A percentile compares a stretch with the other conserved stretches of the same genome.
Conservation (phyloP, 2,329 filamentous ascomycete species). For the Neophaeococcomyces aloes region DNA sequence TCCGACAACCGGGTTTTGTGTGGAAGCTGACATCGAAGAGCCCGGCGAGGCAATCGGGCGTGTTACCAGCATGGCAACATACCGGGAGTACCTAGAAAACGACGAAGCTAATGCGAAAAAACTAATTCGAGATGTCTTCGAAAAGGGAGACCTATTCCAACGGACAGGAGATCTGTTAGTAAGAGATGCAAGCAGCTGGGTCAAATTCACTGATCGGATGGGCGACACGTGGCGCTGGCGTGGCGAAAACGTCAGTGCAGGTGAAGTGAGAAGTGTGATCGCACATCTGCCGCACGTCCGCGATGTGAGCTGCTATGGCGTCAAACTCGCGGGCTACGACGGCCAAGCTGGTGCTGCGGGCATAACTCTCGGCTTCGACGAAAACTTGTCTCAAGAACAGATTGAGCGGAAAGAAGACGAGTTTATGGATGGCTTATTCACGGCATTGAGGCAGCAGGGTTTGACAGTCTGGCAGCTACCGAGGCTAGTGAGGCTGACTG, state of each 20-base stretch:
- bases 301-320: slow-evolving; percentile 77
- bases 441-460: slow-evolving; percentile 33
- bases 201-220: slow-evolving; percentile 63
- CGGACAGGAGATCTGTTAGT: slow-evolving; percentile 69
- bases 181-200: slow-evolving; percentile 58
- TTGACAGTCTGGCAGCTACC: slow-evolving; percentile 39
- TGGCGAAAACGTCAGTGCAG: slow-evolving; percentile 71
- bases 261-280: slow-evolving; percentile 64
- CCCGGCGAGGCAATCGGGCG: slow-evolving; percentile 69
- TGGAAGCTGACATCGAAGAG: slow-evolving; percentile 50
- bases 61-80: slow-evolving; percentile 50
- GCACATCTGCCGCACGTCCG: slow-evolving; percentile 54
- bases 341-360: slow-evolving; percentile 40
- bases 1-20: slow-evolving; percentile 55
- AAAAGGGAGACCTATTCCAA: slow-evolving; percentile 69
- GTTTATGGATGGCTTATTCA: slow-evolving; percentile 32
- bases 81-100: slow-evolving; percentile 76
- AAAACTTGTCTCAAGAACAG: slow-evolving; percentile 21
- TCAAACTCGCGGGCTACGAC: slow-evolving; percentile 35
- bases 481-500: slow-evolving; percentile 36
- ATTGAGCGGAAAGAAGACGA: slow-evolving; percentile 19
- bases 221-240: slow-evolving; percentile 51
- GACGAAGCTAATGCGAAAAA: slow-evolving; percentile 59
- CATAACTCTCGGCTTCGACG: slow-evolving; percentile 28
- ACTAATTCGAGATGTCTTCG: slow-evolving; percentile 61